phyloP scores from a whole-genome alignment of 495 filamentous ascomycete genomes.

The Cercophora newfieldiana region DNA sequence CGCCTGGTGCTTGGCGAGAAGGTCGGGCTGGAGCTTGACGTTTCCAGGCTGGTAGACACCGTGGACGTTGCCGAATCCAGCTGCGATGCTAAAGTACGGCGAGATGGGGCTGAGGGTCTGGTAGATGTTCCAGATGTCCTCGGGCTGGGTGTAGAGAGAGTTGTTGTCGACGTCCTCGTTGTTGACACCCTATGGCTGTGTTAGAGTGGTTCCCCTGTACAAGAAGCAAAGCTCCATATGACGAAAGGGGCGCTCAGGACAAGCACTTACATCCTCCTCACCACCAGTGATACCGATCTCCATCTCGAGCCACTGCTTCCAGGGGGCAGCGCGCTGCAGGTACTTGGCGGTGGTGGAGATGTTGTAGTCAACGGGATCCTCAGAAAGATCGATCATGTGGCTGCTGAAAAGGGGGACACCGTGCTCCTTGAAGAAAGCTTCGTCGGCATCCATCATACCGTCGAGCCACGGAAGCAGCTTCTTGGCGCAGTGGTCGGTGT shows the following conservation, averaged over 20 bases:
- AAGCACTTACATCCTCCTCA: slow-evolving; percentile 24
- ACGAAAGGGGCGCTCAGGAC: neutral
- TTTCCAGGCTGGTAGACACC: slow-evolving; percentile 99
- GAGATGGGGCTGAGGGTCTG: slow-evolving; percentile 76
- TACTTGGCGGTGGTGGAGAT: slow-evolving; percentile 87
- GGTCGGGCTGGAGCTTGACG: slow-evolving; percentile 90
- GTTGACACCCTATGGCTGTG: neutral
- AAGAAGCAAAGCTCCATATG: too few relatives aligned
- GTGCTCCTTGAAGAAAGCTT: slow-evolving; percentile 88
- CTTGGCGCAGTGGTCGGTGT: slow-evolving; percentile 79
- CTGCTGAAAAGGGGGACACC: slow-evolving; percentile 90
- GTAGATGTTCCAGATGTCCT: slow-evolving; percentile 90
- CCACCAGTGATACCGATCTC: slow-evolving; percentile 49
- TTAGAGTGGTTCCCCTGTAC: neutral
- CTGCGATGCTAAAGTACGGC: slow-evolving; percentile 95
- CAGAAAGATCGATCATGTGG: slow-evolving; percentile 96
- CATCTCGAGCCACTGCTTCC: slow-evolving; percentile 99
- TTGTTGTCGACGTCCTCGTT: slow-evolving; percentile 75
- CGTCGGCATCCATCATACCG: slow-evolving; percentile 89
- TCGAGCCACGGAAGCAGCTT: slow-evolving; percentile 92
- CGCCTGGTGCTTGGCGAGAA: slow-evolving; percentile 90
- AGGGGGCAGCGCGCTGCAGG: slow-evolving; percentile 83
- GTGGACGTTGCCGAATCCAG: slow-evolving; percentile 96
- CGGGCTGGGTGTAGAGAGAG: slow-evolving; percentile 94
- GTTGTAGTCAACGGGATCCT: slow-evolving; percentile 87